Conservation (phyloP, 495 filamentous ascomycete species). For the Neurospora sp. region DNA sequence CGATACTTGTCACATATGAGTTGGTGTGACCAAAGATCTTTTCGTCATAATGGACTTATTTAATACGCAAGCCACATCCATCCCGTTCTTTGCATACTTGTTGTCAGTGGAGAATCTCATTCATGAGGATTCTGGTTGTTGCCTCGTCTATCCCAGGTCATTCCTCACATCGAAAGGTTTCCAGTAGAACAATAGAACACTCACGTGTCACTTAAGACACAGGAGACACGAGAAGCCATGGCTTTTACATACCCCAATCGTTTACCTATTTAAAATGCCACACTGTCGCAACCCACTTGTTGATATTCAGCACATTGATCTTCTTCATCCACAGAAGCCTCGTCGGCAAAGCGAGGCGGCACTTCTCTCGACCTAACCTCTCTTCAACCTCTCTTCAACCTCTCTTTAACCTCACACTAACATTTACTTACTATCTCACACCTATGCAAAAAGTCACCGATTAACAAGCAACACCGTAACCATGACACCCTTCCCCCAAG, state of each 20-base stretch:
- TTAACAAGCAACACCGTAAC: neutral
- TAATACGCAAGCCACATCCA: neutral
- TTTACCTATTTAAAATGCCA: neutral
- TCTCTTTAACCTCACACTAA: neutral
- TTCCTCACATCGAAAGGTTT: neutral
- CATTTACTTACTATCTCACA: neutral
- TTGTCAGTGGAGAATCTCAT: neutral
- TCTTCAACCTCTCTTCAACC: neutral
- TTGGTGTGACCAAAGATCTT: neutral
- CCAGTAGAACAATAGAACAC: neutral
- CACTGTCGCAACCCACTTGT: neutral
- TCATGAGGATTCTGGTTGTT: neutral
- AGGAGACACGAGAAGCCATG: neutral
- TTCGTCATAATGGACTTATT: neutral
- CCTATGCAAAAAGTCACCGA: neutral
- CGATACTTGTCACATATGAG: neutral
- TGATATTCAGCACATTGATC: neutral
- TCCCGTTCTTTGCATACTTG: neutral
- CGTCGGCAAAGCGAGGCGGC: neutral
- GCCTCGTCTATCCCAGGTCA: neutral
- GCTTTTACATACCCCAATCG: neutral
- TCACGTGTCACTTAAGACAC: neutral
- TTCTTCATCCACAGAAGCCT: neutral
- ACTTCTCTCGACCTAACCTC: neutral
- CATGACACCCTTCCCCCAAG: neutral